Conservation (phyloP, 495 filamentous ascomycete species). For the Aspergillus coremiiformis region DNA sequence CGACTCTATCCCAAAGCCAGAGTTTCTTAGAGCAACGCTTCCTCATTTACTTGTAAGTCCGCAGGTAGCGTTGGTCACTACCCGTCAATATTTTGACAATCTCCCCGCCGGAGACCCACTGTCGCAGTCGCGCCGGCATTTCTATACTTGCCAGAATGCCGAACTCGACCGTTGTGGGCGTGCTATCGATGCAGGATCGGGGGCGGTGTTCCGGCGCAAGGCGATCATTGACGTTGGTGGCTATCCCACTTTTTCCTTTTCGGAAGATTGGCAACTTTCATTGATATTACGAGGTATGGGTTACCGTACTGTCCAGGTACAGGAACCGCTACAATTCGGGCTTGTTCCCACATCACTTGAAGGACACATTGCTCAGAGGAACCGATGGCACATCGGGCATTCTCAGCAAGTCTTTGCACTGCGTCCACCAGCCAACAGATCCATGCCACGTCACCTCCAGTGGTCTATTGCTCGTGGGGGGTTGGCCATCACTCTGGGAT, state of each 20-base stretch:
- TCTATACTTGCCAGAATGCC: conserved; percentile 32
- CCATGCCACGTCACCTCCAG: conserved; percentile 14
- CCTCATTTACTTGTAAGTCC: conserved; percentile 40
- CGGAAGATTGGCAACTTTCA: conserved; percentile 46
- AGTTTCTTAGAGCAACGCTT: conserved; percentile 44
- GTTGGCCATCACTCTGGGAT: conserved; percentile 17
- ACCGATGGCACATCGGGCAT: conserved; percentile 32
- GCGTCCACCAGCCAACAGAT: conserved; percentile 4
- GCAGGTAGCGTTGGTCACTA: conserved; percentile 23
- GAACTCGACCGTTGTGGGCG: conserved; percentile 20
- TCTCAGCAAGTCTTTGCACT: conserved; percentile 27
- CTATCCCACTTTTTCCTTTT: conserved; percentile 43
- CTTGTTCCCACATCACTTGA: conserved; percentile 41
- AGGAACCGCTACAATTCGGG: conserved; percentile 45
- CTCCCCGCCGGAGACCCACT: conserved; percentile 43
- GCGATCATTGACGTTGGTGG: conserved; percentile 40
- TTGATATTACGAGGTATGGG: conserved; percentile 37
- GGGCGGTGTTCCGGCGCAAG: conserved; percentile 39
- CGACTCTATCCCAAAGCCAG: conserved; percentile 38
- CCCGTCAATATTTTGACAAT: conserved; percentile 45
- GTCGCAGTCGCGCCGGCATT: conserved; percentile 36
- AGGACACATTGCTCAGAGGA: conserved; percentile 45
- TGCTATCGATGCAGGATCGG: conserved; percentile 40
- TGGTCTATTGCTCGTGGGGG: conserved; percentile 24
- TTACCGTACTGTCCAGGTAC: conserved; percentile 38